A percentile compares a stretch with the other conserved stretches of the same genome.
These are phyloP conservation scores for Copromyces sp. DNA, from an alignment of 495 filamentous ascomycete species.

Conservation along the genomic window DNA sequence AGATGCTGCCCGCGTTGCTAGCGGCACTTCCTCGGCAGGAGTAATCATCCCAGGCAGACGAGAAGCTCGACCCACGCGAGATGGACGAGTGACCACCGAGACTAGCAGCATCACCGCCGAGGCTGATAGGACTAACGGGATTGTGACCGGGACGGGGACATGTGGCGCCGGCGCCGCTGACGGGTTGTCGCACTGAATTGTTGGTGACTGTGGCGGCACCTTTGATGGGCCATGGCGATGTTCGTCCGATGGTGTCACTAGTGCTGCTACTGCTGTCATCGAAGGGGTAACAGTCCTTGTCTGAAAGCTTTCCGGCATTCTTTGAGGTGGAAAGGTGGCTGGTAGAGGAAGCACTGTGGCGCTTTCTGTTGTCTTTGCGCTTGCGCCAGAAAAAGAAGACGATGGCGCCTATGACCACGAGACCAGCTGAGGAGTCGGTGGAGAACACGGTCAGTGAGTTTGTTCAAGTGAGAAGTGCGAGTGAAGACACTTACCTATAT, in stretches of 20 bases:
- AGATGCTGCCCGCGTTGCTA: not conserved
- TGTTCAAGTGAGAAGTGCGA: not conserved
- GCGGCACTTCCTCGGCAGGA: not conserved
- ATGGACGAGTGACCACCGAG: not conserved
- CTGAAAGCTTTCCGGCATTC: not conserved
- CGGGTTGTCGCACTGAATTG: not conserved
- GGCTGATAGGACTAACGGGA: not conserved
- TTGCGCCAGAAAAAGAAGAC: not conserved
- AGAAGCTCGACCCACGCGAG: not conserved
- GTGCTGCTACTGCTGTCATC: not conserved
- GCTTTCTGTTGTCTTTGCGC: not conserved
- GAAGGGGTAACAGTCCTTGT: not conserved
- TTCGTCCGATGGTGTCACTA: not conserved
- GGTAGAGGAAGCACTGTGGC: not conserved
- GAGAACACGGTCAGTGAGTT: not conserved
- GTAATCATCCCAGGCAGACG: not conserved
- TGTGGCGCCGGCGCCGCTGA: not conserved
- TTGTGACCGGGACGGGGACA: not conserved
- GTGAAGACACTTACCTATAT: not conserved
- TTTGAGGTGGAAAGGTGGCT: not conserved
- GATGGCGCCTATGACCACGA: not conserved
- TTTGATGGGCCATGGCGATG: not conserved
- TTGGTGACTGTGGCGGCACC: not conserved
- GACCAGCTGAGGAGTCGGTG: not conserved
- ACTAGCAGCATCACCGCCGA: not conserved